Percentiles rank a stretch among this genome's conserved stretches.
Evolutionary conservation across 768 basidiomycete species (phyloP).

Genomic region (Clitopilus passeckerianus): DNA sequence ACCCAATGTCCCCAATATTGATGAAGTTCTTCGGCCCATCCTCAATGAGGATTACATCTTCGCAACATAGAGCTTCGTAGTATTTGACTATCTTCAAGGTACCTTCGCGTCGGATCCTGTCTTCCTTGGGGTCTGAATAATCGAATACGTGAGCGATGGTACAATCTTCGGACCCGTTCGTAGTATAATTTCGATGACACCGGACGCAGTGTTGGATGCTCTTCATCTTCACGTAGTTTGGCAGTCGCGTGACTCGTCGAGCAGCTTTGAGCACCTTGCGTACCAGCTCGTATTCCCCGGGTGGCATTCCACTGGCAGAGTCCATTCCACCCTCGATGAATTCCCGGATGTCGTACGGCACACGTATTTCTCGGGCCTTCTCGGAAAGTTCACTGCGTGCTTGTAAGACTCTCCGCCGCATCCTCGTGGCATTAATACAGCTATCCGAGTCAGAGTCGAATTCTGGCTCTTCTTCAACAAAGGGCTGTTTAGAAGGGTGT

Average conservation of each 20-base stretch:
- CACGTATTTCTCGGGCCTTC: not conserved
- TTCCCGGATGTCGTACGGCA: not conserved
- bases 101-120: not conserved
- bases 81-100: not conserved
- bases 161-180: not conserved
- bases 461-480: no score
- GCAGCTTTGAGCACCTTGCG: not conserved
- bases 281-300: not conserved
- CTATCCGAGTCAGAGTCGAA: no score
- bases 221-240: not conserved
- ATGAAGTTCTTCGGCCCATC: not conserved
- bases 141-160: not conserved
- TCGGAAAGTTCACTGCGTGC: not conserved
- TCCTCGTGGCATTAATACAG: not conserved
- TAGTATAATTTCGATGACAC: not conserved
- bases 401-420: not conserved
- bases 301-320: not conserved
- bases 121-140: not conserved
- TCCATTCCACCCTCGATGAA: not conserved
- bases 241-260: not conserved
- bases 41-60: not conserved
- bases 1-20: not conserved
- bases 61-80: not conserved
- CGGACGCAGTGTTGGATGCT: not conserved
- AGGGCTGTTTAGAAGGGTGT: no score